Conservation (phyloP, 257 asterid genomes). For the Verbena officinalis region DNA sequence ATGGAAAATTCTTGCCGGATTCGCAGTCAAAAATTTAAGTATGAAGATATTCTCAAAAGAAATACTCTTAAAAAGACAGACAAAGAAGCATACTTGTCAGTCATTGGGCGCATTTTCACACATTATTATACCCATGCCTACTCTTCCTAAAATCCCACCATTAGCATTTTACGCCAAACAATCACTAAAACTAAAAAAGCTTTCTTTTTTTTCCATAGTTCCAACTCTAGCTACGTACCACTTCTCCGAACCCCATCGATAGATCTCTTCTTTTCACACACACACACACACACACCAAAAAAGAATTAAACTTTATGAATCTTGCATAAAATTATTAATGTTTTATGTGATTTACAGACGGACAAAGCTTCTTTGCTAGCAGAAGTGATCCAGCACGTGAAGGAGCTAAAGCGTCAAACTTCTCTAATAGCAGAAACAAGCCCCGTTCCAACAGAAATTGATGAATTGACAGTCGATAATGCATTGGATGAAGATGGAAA, state of each 20-base stretch:
- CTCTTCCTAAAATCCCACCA: slow-evolving; percentile 3
- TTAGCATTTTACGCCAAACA: slow-evolving; percentile 20
- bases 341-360: slow-evolving; percentile 38
- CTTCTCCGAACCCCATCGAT: too few species aligned
- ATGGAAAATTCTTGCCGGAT: slow-evolving; percentile 72
- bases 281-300: neutral
- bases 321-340: too few species aligned
- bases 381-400: slow-evolving; percentile 65
- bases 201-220: neutral
- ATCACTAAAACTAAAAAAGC: neutral
- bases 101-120: slow-evolving; percentile 32
- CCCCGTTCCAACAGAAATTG: slow-evolving; percentile 54
- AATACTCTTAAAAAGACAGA: slow-evolving; percentile 43
- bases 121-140: slow-evolving; percentile 15
- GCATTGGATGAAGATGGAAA: slow-evolving; percentile 43
- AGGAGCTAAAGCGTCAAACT: slow-evolving; percentile 66
- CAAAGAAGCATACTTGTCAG: slow-evolving; percentile 56
- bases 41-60: slow-evolving; percentile 22
- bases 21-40: slow-evolving; percentile 35
- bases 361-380: slow-evolving; percentile 71
- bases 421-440: slow-evolving; percentile 54
- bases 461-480: slow-evolving; percentile 46
- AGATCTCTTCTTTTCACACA: neutral
- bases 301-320: neutral
- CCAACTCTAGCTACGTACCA: too few species aligned